Evolutionary conservation across 139 green algal genomes (phyloP).

Genomic region (Prasinococcaceae sp.): DNA sequence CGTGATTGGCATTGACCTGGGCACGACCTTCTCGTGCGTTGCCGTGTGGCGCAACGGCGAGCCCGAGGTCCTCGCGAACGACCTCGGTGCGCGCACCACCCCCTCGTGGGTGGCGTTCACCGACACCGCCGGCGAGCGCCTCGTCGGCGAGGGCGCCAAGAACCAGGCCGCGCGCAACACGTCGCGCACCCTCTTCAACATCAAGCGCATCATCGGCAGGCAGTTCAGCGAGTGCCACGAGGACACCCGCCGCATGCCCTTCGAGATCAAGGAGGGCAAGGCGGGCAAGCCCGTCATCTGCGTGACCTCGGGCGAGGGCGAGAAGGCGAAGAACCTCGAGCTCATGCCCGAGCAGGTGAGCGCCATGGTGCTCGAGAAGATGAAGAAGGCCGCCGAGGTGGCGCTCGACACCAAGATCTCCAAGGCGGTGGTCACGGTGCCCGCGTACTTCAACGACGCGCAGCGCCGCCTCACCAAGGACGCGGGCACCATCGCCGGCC

Average conservation of each 20-base stretch:
- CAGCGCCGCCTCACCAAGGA: conserved; percentile 23
- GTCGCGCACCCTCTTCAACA: conserved; percentile 16
- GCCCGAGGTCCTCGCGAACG: conserved; percentile 17
- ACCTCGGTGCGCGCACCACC: conserved; percentile 8
- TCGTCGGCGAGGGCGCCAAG: conserved; percentile 20
- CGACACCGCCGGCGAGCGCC: conserved; percentile 3
- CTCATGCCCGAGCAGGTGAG: conserved; percentile 36
- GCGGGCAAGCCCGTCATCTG: conserved; percentile 19
- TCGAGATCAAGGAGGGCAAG: conserved; percentile 7
- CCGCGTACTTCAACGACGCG: conserved; percentile 22
- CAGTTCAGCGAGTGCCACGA: conserved; percentile 11
- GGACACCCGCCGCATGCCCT: conserved; percentile 15
- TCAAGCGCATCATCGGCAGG: conserved; percentile 22
- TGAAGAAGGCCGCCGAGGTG: conserved; percentile 67
- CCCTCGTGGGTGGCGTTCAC: conserved; percentile 23
- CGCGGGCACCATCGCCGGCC: conserved; percentile 22
- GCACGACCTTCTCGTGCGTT: conserved; percentile 29
- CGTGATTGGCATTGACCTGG: conserved; percentile 28
- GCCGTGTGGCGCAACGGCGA: conserved; percentile 14
- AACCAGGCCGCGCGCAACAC: conserved; percentile 15
- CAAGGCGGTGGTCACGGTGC: conserved; percentile 24
- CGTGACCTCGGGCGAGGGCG: conserved; percentile 6
- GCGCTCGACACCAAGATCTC: conserved; percentile 37
- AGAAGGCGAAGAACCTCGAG: background rate
- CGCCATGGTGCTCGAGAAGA: conserved; percentile 39